phyloP scores from a whole-genome alignment of 805 yeast genomes.

The Metschnikowia cerradonensis region DNA sequence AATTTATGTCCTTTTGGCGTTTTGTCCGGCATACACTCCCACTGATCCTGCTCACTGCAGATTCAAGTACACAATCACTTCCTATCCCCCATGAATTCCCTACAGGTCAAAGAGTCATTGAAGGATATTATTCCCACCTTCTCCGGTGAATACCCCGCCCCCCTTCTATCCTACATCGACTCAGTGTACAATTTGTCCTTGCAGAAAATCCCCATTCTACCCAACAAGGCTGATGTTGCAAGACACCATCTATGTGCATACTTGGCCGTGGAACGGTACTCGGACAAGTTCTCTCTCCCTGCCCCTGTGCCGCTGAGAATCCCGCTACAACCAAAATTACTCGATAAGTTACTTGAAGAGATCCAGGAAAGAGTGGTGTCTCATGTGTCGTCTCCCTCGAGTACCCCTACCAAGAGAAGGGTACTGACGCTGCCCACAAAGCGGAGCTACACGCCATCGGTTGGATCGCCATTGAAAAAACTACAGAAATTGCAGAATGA shows the following conservation, averaged over 20 bases:
- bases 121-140: constrained; percentile 49
- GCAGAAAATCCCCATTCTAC: constrained; percentile 46
- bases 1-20: too few relatives aligned
- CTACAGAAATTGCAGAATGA: constrained; percentile 24
- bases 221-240: constrained; percentile 57
- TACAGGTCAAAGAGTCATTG: constrained; percentile 31
- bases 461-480: constrained; percentile 36
- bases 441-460: constrained; percentile 27
- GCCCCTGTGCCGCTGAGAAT: constrained; percentile 48
- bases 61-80: not conserved
- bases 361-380: constrained; percentile 41
- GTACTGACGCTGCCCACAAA: constrained; percentile 14
- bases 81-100: constrained; percentile 12
- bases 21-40: not conserved
- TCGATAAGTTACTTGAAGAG: constrained; percentile 40
- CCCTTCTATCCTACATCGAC: constrained; percentile 37
- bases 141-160: constrained; percentile 39
- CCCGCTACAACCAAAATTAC: constrained; percentile 51
- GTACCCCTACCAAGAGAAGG: constrained; percentile 15
- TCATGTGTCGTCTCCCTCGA: constrained; percentile 21
- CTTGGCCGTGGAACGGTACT: constrained; percentile 51
- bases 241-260: constrained; percentile 66
- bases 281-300: constrained; percentile 41
- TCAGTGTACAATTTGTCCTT: constrained; percentile 50
- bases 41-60: constrained; percentile 1